Evolutionary conservation across 768 basidiomycete genomes (phyloP), one percentile per base, ranked within the genome.

Genomic region (Mycena filopes): DNA sequence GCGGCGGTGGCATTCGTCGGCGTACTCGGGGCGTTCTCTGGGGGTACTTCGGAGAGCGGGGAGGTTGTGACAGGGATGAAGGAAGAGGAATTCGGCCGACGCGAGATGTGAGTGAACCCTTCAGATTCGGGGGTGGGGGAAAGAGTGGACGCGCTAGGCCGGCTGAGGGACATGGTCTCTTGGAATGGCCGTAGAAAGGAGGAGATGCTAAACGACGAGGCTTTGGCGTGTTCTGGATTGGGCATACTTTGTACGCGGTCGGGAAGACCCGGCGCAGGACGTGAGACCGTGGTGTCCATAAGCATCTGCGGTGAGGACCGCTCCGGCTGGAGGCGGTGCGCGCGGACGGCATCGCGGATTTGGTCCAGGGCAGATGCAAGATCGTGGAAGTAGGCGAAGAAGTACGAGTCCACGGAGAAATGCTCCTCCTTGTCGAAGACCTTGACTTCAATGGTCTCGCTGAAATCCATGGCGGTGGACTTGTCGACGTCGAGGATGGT

Each of bases 401-500:
- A 98, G 74, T 95, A 95, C 3, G 93, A 94, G 74, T 95, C 93
- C 36, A 93, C 77, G 1, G 90, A 87, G 72, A 89, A 91, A 66
- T 89, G 87, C 63, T 93, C 93, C 68, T 86, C 86, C 69, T 90
- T 91, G 77, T 96, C 94, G 56, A 93, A 82, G 15, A 96, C 94
- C 78, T 95, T 95, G 68, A 98, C 86, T 79, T 98, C 96, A 63
- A 99, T 91, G 0, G 96, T 96, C 75, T 98, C 96, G 67, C 94
- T 96, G 73, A 98, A 98, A 74, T 98, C 97, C 82, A 98, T 90
- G 2, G 93, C 92, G 1, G 89, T 85, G 10, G 93, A 93, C 73
- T 88, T 89, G 65, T 97, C 96, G 29, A 98, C 90, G 69, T 98
- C 95, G 50, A 95, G 77, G 64, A 99, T 88, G 6, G 89, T 87